A percentile compares a stretch with the other conserved stretches of the same genome.
Conservation (phyloP, 805 yeast species). For the Grigorovia yakushimaensis region DNA sequence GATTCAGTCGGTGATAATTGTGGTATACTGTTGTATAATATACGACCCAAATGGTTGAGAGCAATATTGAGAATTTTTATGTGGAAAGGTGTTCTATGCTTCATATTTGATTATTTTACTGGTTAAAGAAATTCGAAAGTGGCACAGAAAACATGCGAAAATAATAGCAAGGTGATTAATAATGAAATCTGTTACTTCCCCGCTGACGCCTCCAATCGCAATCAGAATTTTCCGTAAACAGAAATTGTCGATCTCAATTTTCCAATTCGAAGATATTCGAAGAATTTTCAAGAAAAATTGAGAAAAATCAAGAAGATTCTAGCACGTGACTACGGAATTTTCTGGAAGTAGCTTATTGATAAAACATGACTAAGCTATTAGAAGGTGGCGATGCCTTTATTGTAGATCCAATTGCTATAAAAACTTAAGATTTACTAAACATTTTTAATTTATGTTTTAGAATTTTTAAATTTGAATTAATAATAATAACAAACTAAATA, state of each 20-base stretch:
- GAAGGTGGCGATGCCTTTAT: background rate
- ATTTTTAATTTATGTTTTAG: no score
- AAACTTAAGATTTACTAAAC: background rate
- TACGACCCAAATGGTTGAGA: conserved; percentile 44
- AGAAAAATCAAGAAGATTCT: background rate
- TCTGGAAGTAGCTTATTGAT: background rate
- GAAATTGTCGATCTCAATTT: background rate
- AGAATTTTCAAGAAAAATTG: background rate
- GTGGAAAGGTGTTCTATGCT: conserved; percentile 57
- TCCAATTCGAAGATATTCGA: background rate
- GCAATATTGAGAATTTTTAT: conserved; percentile 39
- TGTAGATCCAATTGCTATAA: background rate
- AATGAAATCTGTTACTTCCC: background rate
- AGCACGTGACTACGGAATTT: background rate
- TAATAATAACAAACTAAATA: no score
- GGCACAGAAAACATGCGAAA: background rate
- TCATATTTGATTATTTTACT: conserved; percentile 37
- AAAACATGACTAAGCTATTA: background rate
- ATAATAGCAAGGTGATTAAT: background rate
- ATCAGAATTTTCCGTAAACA: no score
- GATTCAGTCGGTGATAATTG: conserved; percentile 57
- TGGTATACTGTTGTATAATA: conserved; percentile 49
- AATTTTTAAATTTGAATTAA: no score
- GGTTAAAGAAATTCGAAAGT: conserved; percentile 12
- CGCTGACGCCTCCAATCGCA: background rate